Evolutionary conservation across 129 eudicot species (phyloP), one percentile per base, ranked within the genome.

Genomic region (Sambucus nigra): DNA sequence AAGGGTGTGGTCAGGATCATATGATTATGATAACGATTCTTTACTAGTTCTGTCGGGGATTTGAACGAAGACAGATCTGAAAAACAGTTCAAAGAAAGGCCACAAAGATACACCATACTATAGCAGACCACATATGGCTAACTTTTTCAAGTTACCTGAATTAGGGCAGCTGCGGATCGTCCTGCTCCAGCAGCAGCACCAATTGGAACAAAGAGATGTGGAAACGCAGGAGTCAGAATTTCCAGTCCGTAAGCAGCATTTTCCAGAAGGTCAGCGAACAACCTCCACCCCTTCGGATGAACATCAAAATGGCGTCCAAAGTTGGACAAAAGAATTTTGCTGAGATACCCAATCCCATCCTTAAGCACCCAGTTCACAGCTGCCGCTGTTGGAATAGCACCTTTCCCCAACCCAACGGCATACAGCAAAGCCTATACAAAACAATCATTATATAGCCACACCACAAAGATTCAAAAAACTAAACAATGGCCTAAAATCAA

Each of bases 131-230:
- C 20, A 19, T 5, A 4, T 13, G 21, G 13, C 17, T 5, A 7
- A 39, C 14, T 19, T 32, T 5, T 55, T 29, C 15, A 15, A 20
- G 2, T 25, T 53, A 91, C 98, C 98, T 91, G 95, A 68, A 91
- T 86, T 35, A 91, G 66, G 29, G 87, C 57, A 72, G 94, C 94
- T 38, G 99, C 99, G 45, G 99, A 86, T 65, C 99, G 73, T 29
- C 95, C 95, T 45, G 99, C 99, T 61, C 99, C 99, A 57, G 99
- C 99, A 64, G 69, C 80, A 52, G 99, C 95, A 67, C 99, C 99
- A 58, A 91, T 91, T 19, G 82, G 86, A 60, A 91, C 91, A 63
- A 91, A 91, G 33, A 85, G 83, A 65, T 91, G 99, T 4, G 99
- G 99, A 55, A 86, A 91, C 40, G 99, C 99, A 72, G 99, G 99